A percentile compares a stretch with the other conserved stretches of the same genome.
These are phyloP conservation scores for Aspergillus sclerotialis DNA, from an alignment of 2,329 filamentous ascomycete genomes.

Conservation along the genomic window DNA sequence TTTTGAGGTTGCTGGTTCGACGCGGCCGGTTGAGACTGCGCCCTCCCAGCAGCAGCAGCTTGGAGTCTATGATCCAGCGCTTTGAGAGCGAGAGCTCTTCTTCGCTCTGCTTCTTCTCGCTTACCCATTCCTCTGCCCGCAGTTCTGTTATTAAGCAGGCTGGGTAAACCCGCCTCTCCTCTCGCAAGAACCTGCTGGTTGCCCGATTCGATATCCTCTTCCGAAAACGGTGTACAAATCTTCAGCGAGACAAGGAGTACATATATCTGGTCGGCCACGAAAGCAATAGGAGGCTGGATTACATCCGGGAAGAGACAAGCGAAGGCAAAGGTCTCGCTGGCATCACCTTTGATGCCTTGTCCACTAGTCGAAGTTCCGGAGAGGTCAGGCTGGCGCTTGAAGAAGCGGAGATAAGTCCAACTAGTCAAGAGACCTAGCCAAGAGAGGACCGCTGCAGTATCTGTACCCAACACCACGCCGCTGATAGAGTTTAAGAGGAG, in stretches of 20 bases:
- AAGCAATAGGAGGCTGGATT: constrained; percentile 68
- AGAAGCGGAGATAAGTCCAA: constrained; percentile 96
- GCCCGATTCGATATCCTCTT: constrained; percentile 67
- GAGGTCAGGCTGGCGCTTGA: constrained; percentile 59
- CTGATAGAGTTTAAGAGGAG: constrained; percentile 63
- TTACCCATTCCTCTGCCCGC: constrained; percentile 53
- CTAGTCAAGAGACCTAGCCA: constrained; percentile 76
- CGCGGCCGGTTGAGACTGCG: constrained; percentile 30
- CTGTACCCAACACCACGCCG: constrained; percentile 58
- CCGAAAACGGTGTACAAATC: constrained; percentile 78
- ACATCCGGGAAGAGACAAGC: constrained; percentile 89
- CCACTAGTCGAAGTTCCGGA: constrained; percentile 49
- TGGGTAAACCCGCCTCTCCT: constrained; percentile 55
- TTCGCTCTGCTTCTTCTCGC: constrained; percentile 83
- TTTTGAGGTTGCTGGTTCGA: constrained; percentile 22
- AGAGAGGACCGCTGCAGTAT: constrained; percentile 71
- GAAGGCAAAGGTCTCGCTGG: constrained; percentile 93
- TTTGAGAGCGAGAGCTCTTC: constrained; percentile 81
- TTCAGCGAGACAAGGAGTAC: constrained; percentile 64
- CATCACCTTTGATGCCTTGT: constrained; percentile 69
- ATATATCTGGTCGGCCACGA: constrained; percentile 69
- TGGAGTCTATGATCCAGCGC: constrained; percentile 87
- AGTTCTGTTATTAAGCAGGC: constrained; percentile 46
- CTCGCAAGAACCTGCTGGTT: constrained; percentile 64
- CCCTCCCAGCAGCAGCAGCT: constrained; percentile 60